Base-by-base conservation (phyloP, 768 basidiomycete genomes). In the Russula abietina region DNA sequence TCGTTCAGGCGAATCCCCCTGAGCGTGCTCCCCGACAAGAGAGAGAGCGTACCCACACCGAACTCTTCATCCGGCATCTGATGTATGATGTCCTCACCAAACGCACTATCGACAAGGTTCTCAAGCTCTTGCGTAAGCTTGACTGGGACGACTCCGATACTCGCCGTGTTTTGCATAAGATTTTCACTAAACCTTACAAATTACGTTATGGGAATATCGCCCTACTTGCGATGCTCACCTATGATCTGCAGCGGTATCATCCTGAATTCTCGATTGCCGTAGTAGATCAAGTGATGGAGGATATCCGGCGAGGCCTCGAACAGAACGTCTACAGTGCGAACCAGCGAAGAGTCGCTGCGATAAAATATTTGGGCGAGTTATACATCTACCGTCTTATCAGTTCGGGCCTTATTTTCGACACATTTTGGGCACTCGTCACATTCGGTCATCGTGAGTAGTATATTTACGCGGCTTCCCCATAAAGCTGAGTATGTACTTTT, bases 141-240 rank as follows among this genome's bases (percentile, higher is more conserved):
- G 88, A 98, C 69, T 99, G 97, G 97, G 91, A 96, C n/a, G 86
- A 92, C 71, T 73, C 76, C 8, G 64, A 74, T 26, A 70, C 89
- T 33, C 81, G 82, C 43, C 80, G 80, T 30, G 83, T 82, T 26
- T 78, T 98, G 8, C 86, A 88, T 76, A 91, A 91, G 71, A 84
- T 91, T 45, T 99, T 99, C 76, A 91, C 91, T n/a, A 96, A 97
- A 70, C 90, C 96, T 2, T 97, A 96, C 94, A 98, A 98, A 73
- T 83, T 98, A 75, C 96, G 93, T 70, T 98, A 88, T 71, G 81
- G 87, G 62, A 96, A 91, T 70, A 84, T 99, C 69, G 83, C 87
- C 60, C 80, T 97, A 32, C 78, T 98, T 55, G 95, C 97, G 12
- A 96, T 97, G 84, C 78, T 98, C 62, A 89, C 95, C 2, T 95